Evolutionary conservation across 2,329 filamentous ascomycete genomes (phyloP).

Genomic region (Colletotrichum cereale): DNA sequence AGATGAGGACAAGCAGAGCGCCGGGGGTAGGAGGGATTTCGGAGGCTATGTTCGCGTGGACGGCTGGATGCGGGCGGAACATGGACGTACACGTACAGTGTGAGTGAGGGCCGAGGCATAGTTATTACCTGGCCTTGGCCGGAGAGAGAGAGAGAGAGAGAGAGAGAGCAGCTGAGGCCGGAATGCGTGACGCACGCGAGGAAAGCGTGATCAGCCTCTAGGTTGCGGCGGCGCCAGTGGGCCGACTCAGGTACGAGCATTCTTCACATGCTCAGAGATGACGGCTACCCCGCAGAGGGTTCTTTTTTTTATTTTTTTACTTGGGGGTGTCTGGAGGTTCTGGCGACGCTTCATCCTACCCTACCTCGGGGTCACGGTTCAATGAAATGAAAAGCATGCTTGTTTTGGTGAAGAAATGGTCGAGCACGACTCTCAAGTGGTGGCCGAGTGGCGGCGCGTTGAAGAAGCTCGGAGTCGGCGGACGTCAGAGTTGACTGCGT

Average conservation of each 20-base stretch:
- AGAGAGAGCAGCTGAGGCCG: constrained; percentile 11
- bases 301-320: too few species aligned
- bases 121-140: neutral
- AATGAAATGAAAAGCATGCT: neutral
- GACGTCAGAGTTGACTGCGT: constrained; percentile 24
- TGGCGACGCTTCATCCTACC: neutral
- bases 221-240: constrained; percentile 18
- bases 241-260: constrained; percentile 29
- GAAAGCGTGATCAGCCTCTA: constrained; percentile 27
- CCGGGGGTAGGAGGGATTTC: constrained; percentile 14
- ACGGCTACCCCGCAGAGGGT: constrained; percentile 29
- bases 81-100: too few species aligned
- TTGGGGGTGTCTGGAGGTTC: neutral
- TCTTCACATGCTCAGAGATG: constrained; percentile 38
- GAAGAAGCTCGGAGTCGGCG: constrained; percentile 29
- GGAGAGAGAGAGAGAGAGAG: neutral
- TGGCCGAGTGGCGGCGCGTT: constrained; percentile 8
- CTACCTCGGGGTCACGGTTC: neutral
- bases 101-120: constrained; percentile 30
- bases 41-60: constrained; percentile 6
- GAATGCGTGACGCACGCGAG: constrained; percentile 30
- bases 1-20: constrained; percentile 14
- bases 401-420: neutral
- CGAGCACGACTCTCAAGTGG: neutral
- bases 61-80: constrained; percentile 21